phyloP scores from a whole-genome alignment of 768 basidiomycete genomes.

The Nevesoporus exiguus region DNA sequence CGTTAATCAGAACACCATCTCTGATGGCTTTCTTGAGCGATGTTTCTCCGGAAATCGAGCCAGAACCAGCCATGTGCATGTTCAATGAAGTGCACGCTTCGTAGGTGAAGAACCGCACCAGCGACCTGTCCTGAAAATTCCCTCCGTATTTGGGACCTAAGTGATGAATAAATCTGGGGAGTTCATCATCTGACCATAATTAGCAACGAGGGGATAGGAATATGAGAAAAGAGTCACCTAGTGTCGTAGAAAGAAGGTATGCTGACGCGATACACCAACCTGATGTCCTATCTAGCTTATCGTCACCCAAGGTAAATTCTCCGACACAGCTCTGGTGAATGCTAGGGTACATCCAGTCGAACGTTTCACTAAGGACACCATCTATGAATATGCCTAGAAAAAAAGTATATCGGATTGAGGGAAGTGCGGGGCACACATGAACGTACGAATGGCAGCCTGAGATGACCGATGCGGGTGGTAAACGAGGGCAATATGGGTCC shows the following conservation, averaged over 20 bases:
- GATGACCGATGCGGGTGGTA: slow-evolving; percentile 56
- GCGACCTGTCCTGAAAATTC: slow-evolving; percentile 67
- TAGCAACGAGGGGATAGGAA: slow-evolving; percentile 6
- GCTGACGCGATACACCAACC: slow-evolving; percentile 67
- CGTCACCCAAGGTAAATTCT: slow-evolving; percentile 57
- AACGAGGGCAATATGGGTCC: slow-evolving; percentile 71
- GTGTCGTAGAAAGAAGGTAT: slow-evolving; percentile 54
- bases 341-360: slow-evolving; percentile 65
- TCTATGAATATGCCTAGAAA: slow-evolving; percentile 68
- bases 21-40: slow-evolving; percentile 39
- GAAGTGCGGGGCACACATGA: not conserved
- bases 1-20: slow-evolving; percentile 39
- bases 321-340: slow-evolving; percentile 35
- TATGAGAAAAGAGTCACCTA: slow-evolving; percentile 39
- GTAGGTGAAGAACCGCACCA: slow-evolving; percentile 79
- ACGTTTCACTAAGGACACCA: slow-evolving; percentile 59
- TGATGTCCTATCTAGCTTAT: slow-evolving; percentile 33
- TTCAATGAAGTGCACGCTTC: slow-evolving; percentile 81
- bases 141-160: slow-evolving; percentile 76
- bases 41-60: slow-evolving; percentile 37
- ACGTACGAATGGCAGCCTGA: slow-evolving; percentile 60
- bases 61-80: slow-evolving; percentile 63
- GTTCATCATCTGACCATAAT: slow-evolving; percentile 53
- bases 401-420: not conserved
- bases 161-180: slow-evolving; percentile 74